Base-by-base conservation (phyloP, 768 basidiomycete species). In the Pluteus cervinus region DNA sequence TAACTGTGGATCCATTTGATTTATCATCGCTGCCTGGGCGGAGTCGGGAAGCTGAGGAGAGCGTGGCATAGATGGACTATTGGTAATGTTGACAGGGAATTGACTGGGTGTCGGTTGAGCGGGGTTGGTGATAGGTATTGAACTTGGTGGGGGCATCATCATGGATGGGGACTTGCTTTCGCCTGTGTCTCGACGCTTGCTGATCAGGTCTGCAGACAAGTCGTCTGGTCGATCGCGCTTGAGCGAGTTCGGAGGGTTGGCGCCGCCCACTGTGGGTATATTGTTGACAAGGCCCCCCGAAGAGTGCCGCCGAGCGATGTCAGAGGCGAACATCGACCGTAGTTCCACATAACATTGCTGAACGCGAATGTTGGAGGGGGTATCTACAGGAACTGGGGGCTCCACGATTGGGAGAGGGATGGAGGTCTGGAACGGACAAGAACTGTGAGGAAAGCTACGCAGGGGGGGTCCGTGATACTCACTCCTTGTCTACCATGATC, bases 151-250 rank as follows among this genome's bases (percentile, higher is more conserved):
- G 2, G 67, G 68, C 62, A 69, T 64, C 47, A 66, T 61, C 42
- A 58, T 53, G 14, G 50, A 30, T 5, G 51, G 26, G 7, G 51
- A 36, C 48, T 77, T 80, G 28, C 58, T 60, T 44, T 86, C 83
- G 23, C 85, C 85, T 1, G 76, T 77, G 48, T 86, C 79, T 14
- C 79, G 69, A 12, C 85, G 71, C 55, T 87, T 86, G 54, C 69
- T 73, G 26, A 62, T 60, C 16, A 49, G 34, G 17, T 71, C 70
- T 3, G 45, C 37, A 22, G 37, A 9, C 17, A 40, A 22, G 29
- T 82, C 81, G 10, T 79, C 78, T 3, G 71, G 55, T 25, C 82
- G 66, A 29, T 76, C 76, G 37, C 84, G 79, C 51, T 86, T 86
- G 23, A 81, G 60, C n/a, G 44, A 53, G 3, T 53, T 59, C 36